Evolutionary conservation across 2,329 filamentous ascomycete species (phyloP).

Genomic region (Trichoderma sp.): DNA sequence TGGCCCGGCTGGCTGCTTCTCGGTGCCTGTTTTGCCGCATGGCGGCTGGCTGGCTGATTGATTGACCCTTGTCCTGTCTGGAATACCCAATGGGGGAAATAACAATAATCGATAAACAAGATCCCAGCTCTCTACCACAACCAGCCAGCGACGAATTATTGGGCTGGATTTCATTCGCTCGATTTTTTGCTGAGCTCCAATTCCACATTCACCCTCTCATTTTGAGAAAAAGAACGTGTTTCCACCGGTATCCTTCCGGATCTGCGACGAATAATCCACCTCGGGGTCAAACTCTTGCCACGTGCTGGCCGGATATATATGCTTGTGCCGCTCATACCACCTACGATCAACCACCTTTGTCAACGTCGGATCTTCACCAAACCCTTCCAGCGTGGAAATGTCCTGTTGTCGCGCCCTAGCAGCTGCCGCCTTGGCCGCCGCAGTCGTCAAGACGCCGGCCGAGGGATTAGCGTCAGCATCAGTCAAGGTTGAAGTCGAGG

Average conservation of each 20-base stretch:
- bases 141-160: not conserved
- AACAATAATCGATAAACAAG: not conserved
- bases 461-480: slow-evolving; percentile 29
- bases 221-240: slow-evolving; percentile 87
- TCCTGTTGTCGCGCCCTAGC: slow-evolving; percentile 46
- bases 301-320: slow-evolving; percentile 93
- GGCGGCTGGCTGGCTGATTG: slow-evolving; percentile 40
- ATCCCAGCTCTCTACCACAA: not conserved
- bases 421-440: slow-evolving; percentile 41
- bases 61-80: not conserved
- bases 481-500: slow-evolving; percentile 34
- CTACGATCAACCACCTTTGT: slow-evolving; percentile 95
- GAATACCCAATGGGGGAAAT: not conserved
- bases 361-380: slow-evolving; percentile 71
- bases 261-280: slow-evolving; percentile 76
- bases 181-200: not conserved
- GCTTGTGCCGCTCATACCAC: slow-evolving; percentile 98
- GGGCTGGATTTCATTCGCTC: not conserved
- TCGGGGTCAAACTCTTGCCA: slow-evolving; percentile 96
- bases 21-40: slow-evolving; percentile 41
- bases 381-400: slow-evolving; percentile 69
- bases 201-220: slow-evolving; percentile 31
- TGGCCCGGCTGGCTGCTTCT: slow-evolving; percentile 61
- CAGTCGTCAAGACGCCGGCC: slow-evolving; percentile 34
- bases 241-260: slow-evolving; percentile 80